A percentile compares a stretch with the other conserved stretches of the same genome.
These are phyloP conservation scores for Mycena rebaudengoi DNA, from an alignment of 768 basidiomycete species.

Conservation along the genomic window DNA sequence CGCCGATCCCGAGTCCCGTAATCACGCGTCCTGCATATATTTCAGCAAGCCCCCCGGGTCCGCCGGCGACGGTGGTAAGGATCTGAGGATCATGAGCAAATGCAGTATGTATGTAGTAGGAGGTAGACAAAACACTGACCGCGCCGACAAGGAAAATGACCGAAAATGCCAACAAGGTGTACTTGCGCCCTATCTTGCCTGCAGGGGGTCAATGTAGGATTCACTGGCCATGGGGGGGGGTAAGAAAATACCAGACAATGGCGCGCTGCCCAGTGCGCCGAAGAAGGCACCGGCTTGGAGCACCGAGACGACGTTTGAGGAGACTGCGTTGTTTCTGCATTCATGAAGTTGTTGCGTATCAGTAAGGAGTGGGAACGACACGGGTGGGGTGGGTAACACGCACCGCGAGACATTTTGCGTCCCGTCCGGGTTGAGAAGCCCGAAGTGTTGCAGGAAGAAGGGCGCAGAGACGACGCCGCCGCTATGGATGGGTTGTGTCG, in stretches of 20 bases:
- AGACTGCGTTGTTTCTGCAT: conserved; percentile 60
- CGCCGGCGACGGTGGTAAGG: conserved; percentile 71
- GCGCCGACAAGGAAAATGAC: conserved; percentile 77
- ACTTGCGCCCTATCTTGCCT: conserved; percentile 74
- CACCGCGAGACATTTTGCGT: conserved; percentile 40
- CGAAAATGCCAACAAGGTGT: conserved; percentile 68
- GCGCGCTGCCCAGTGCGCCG: conserved; percentile 79
- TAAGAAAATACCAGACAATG: conserved; percentile 66
- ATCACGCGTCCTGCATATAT: conserved; percentile 87
- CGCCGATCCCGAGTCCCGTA: conserved; percentile 83
- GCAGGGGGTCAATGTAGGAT: background rate
- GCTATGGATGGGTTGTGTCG: conserved; percentile 39
- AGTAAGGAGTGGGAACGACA: no score
- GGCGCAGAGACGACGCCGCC: conserved; percentile 75
- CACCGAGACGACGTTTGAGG: conserved; percentile 87
- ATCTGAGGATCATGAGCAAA: conserved; percentile 51
- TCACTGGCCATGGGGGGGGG: no score
- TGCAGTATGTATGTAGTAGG: background rate
- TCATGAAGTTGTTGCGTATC: background rate
- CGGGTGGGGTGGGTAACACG: background rate
- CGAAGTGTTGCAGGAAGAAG: conserved; percentile 72
- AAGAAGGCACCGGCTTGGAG: conserved; percentile 91
- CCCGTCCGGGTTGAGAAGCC: conserved; percentile 57
- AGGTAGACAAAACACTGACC: conserved; percentile 54
- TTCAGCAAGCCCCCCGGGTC: conserved; percentile 62